phyloP scores from a whole-genome alignment of 164 flowering plant genomes.

The Berberis vulgaris region DNA sequence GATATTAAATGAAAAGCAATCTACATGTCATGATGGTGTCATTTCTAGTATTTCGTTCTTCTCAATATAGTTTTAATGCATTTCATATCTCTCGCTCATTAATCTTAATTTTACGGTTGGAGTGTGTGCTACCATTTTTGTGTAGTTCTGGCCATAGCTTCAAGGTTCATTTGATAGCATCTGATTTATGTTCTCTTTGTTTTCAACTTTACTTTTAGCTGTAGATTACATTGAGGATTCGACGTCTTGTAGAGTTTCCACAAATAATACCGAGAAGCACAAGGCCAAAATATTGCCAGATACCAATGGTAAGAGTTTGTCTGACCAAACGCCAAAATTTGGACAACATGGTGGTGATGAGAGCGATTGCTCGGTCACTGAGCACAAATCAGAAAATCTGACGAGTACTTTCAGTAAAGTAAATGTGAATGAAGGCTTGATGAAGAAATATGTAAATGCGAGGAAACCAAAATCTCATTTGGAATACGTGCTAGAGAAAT shows the following conservation, averaged over 20 bases:
- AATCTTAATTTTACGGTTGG: too few species aligned
- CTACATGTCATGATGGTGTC: too few species aligned
- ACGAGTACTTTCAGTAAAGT: conserved; percentile 22
- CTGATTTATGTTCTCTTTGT: neutral
- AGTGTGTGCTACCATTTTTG: too few species aligned
- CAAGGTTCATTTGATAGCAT: too few species aligned
- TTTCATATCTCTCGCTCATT: too few species aligned
- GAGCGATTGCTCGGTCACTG: conserved; percentile 13
- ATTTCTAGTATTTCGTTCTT: too few species aligned
- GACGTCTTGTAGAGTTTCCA: conserved; percentile 20
- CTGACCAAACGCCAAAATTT: conserved; percentile 19
- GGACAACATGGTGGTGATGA: conserved; percentile 19
- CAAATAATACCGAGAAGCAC: conserved; percentile 17
- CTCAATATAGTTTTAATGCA: too few species aligned
- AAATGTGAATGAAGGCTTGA: conserved; percentile 32
- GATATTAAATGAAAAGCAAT: too few species aligned
- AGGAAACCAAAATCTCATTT: conserved; percentile 20
- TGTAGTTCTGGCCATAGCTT: neutral
- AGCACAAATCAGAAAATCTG: conserved; percentile 17
- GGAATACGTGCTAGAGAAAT: conserved; percentile 58
- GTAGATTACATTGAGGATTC: conserved; percentile 18
- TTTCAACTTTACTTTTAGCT: neutral
- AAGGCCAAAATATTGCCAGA: conserved; percentile 15
- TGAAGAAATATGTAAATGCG: conserved; percentile 11
- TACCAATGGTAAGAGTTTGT: conserved; percentile 16